Percentiles rank a stretch among this genome's conserved stretches.
Conservation (phyloP, 2,329 filamentous ascomycete genomes). For the Tolypocladium capitatum region DNA sequence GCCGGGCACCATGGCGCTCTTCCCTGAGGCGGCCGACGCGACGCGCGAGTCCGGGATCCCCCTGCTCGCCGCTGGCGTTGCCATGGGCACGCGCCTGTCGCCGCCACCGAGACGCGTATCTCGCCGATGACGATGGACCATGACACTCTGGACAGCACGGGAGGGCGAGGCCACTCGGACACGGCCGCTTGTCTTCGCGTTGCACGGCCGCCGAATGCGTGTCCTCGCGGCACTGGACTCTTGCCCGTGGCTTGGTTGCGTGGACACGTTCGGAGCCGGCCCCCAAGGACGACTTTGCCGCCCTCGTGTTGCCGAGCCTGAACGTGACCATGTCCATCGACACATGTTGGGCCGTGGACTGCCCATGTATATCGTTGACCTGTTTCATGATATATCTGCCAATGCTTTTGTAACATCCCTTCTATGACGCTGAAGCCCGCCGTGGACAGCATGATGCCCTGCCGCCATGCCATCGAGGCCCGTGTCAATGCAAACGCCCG, state of each 20-base stretch:
- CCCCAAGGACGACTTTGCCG: no score
- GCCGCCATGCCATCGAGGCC: constrained; percentile 1
- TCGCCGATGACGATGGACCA: neutral
- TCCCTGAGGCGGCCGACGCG: constrained; percentile 36
- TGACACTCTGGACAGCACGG: no score
- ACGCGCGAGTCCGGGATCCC: constrained; percentile 22
- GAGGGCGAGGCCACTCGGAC: no score
- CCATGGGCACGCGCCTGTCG: constrained; percentile 53
- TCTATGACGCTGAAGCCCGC: constrained; percentile 8
- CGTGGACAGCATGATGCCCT: neutral
- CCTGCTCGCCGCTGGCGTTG: constrained; percentile 38
- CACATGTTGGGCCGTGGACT: no score
- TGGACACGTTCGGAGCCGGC: no score
- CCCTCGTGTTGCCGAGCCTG: no score
- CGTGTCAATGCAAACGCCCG: constrained; percentile 3
- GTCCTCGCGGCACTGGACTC: no score
- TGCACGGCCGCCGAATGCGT: no score
- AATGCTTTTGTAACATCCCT: constrained; percentile 9
- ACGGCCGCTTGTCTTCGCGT: no score
- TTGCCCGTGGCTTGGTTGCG: no score
- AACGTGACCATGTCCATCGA: no score
- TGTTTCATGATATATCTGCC: constrained; percentile 7
- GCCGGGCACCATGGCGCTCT: constrained; percentile 28
- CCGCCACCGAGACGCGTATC: constrained; percentile 26
- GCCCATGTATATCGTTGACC: neutral